Evolutionary conservation across 2,329 filamentous ascomycete genomes (phyloP).

Genomic region (Nothomitra cinnamomea): DNA sequence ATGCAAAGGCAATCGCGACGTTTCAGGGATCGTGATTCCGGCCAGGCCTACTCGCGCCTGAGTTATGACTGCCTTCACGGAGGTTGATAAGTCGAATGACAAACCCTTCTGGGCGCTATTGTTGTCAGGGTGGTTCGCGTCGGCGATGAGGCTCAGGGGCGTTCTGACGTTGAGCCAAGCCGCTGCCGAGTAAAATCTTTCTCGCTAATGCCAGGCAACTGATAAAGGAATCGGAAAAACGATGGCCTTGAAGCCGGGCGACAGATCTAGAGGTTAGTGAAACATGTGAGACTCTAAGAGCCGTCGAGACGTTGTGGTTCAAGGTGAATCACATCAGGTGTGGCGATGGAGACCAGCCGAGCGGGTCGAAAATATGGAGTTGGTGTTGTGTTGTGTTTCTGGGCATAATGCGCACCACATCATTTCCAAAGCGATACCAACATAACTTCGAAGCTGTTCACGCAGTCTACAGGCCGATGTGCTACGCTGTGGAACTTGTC

Average conservation of each 20-base stretch:
- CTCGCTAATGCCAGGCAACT: not conserved
- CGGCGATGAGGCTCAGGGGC: constrained; percentile 3
- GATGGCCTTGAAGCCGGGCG: too few species aligned
- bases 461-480: too few species aligned
- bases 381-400: not conserved
- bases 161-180: constrained; percentile 1
- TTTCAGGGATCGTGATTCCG: not conserved
- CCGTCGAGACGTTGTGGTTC: not conserved
- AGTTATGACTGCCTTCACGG: not conserved
- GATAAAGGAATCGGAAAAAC: not conserved
- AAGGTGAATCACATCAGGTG: not conserved
- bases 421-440: too few species aligned
- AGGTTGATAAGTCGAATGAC: not conserved
- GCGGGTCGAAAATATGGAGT: not conserved
- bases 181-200: not conserved
- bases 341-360: not conserved
- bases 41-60: not conserved
- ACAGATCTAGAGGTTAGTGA: too few species aligned
- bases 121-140: constrained; percentile 1
- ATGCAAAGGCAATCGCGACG: not conserved
- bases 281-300: too few species aligned
- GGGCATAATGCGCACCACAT: not conserved
- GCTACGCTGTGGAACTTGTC: too few species aligned
- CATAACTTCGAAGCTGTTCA: too few species aligned
- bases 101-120: not conserved